phyloP scores from a whole-genome alignment of 1,284 basidiomycete genomes.

The Tylopilus sp. region DNA sequence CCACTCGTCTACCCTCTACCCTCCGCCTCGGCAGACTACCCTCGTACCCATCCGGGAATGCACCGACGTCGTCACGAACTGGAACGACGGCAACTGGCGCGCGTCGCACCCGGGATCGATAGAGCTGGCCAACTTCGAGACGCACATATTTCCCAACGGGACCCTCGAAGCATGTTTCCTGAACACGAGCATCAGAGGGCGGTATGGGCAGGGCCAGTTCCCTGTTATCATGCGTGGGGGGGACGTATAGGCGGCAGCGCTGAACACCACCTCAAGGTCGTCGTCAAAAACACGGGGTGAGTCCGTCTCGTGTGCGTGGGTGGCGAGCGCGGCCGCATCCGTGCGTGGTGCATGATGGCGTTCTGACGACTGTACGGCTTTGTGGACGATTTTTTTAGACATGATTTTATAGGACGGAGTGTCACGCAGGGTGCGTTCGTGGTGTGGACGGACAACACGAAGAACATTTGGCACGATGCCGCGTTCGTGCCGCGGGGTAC shows the following conservation, averaged over 20 bases:
- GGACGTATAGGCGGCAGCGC: conserved; percentile 37
- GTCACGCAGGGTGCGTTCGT: conserved; percentile 35
- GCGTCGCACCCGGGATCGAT: conserved; percentile 39
- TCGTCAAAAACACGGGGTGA: conserved; percentile 46
- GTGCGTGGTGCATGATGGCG: not conserved
- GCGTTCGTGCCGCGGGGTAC: conserved; percentile 34
- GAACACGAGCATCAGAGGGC: conserved; percentile 36
- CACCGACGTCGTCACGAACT: conserved; percentile 29
- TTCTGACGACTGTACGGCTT: not conserved
- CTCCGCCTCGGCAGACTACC: conserved; percentile 29
- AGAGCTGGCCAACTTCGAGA: conserved; percentile 40
- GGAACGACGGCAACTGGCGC: conserved; percentile 37
- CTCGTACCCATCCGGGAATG: conserved; percentile 22
- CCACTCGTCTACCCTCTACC: conserved; percentile 28
- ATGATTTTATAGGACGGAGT: conserved; percentile 39
- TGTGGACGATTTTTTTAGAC: conserved; percentile 12
- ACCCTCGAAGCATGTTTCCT: conserved; percentile 41
- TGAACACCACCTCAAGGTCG: conserved; percentile 39
- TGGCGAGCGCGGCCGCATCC: no score
- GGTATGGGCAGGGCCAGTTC: conserved; percentile 41
- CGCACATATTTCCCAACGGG: conserved; percentile 37
- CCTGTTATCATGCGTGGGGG: conserved; percentile 40
- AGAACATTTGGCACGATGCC: conserved; percentile 33
- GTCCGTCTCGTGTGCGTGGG: conserved; percentile 2
- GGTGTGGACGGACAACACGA: conserved; percentile 40